Conservation (phyloP, 768 basidiomycete species). For the Auriscalpium orientale region DNA sequence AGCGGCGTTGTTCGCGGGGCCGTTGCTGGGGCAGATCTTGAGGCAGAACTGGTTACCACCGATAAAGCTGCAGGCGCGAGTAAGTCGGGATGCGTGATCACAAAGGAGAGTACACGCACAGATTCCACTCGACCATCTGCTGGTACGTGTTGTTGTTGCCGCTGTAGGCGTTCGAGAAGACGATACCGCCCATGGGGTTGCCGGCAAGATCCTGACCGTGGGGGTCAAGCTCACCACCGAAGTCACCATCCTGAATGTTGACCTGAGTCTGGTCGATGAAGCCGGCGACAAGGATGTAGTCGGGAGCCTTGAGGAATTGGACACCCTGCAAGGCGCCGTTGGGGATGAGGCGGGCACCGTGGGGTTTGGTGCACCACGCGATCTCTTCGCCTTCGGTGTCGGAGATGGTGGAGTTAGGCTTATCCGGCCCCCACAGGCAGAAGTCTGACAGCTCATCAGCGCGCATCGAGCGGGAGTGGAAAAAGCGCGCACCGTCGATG, state of each 20-base stretch:
- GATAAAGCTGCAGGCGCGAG: slow-evolving; percentile 49
- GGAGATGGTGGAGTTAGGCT: slow-evolving; percentile 47
- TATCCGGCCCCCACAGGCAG: slow-evolving; percentile 56
- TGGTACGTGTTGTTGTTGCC: slow-evolving; percentile 31
- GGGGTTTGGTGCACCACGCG: slow-evolving; percentile 65
- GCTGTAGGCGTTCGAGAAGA: slow-evolving; percentile 56
- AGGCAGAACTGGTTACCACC: slow-evolving; percentile 59
- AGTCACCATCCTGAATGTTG: slow-evolving; percentile 45
- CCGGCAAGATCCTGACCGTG: slow-evolving; percentile 69
- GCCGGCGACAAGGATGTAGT: slow-evolving; percentile 56
- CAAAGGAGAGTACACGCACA: slow-evolving; percentile 30
- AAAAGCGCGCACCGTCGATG: slow-evolving; percentile 30
- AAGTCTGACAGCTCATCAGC: slow-evolving; percentile 40
- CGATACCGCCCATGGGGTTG: slow-evolving; percentile 70
- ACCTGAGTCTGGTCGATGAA: slow-evolving; percentile 55
- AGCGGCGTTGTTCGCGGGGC: slow-evolving; percentile 27
- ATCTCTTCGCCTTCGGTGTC: slow-evolving; percentile 65
- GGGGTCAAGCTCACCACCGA: slow-evolving; percentile 73
- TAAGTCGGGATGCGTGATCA: background rate
- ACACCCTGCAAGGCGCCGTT: slow-evolving; percentile 52
- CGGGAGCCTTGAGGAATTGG: slow-evolving; percentile 52
- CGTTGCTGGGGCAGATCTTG: slow-evolving; percentile 59
- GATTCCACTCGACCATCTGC: slow-evolving; percentile 65
- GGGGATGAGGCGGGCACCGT: slow-evolving; percentile 72
- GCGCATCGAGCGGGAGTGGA: background rate